Conservation (phyloP, 306 rosid species). For the Trifolium pratense region DNA sequence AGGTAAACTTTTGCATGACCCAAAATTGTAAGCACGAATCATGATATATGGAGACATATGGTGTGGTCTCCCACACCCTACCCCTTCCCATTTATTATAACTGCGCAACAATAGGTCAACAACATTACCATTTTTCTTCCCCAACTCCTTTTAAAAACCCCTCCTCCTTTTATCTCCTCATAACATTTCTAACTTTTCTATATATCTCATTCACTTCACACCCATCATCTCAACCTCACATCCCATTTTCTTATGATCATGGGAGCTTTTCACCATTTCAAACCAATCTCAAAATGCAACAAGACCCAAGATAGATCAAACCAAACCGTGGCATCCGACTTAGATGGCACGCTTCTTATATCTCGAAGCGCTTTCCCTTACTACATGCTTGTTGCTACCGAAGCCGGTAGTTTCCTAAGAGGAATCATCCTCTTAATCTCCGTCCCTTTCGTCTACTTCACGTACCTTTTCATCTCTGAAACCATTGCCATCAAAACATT, state of each 20-base stretch:
- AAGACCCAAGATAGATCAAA: constrained; percentile 59
- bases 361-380: constrained; percentile 81
- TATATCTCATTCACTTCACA: constrained; percentile 2
- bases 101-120: constrained; percentile 18
- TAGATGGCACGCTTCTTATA: constrained; percentile 81
- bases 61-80: neutral
- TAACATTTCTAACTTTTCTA: neutral
- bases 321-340: constrained; percentile 82
- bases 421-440: constrained; percentile 61
- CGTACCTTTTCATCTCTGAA: constrained; percentile 70
- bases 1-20: no score
- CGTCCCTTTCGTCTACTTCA: constrained; percentile 69
- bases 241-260: neutral
- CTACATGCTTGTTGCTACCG: constrained; percentile 88
- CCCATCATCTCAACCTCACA: neutral
- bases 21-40: no score
- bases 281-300: constrained; percentile 66
- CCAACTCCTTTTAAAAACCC: constrained; percentile 17
- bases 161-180: neutral
- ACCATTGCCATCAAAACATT: constrained; percentile 61
- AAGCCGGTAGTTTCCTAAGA: constrained; percentile 80
- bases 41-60: neutral
- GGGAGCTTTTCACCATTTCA: constrained; percentile 63
- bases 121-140: constrained; percentile 10
- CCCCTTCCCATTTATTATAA: neutral